A percentile compares a stretch with the other conserved stretches of the same genome.
Conservation (phyloP, 2,329 filamentous ascomycete species). For the Pseudogymnoascus sp. region DNA sequence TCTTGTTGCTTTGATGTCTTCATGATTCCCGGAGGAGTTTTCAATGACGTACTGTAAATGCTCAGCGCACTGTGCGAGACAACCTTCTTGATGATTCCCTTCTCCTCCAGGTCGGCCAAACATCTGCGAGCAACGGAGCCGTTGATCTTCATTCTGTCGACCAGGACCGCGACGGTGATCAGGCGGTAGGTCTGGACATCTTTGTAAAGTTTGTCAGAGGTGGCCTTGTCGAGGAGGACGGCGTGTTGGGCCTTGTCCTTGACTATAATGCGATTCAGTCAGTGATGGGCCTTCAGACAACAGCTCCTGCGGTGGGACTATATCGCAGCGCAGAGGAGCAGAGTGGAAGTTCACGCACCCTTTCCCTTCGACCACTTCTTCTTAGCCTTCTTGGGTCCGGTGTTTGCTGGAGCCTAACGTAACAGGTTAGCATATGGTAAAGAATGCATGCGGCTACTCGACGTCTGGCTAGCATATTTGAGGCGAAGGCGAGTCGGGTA, state of each 20-base stretch:
- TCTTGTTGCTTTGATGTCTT: slow-evolving; percentile 14
- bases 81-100: slow-evolving; percentile 96
- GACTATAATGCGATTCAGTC: slow-evolving; percentile 55
- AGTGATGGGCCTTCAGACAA: slow-evolving; percentile 14
- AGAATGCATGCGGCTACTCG: neutral
- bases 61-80: slow-evolving; percentile 94
- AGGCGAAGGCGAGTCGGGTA: neutral
- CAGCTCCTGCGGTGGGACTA: slow-evolving; percentile 9
- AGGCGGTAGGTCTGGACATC: slow-evolving; percentile 99
- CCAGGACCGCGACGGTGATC: slow-evolving; percentile 95
- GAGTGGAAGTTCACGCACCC: slow-evolving; percentile 36
- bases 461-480: slow-evolving; percentile 7
- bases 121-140: slow-evolving; percentile 88
- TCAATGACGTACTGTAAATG: slow-evolving; percentile 76
- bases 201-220: slow-evolving; percentile 98
- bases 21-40: neutral
- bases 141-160: slow-evolving; percentile 99
- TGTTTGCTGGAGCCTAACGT: slow-evolving; percentile 44
- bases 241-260: slow-evolving; percentile 99
- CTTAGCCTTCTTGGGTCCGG: slow-evolving; percentile 73
- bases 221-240: slow-evolving; percentile 97
- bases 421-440: neutral
- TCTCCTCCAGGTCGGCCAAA: slow-evolving; percentile 90
- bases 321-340: slow-evolving; percentile 12
- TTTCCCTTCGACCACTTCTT: slow-evolving; percentile 67